Evolutionary conservation across 2,329 filamentous ascomycete species (phyloP).

Genomic region (Microdochium nivale): DNA sequence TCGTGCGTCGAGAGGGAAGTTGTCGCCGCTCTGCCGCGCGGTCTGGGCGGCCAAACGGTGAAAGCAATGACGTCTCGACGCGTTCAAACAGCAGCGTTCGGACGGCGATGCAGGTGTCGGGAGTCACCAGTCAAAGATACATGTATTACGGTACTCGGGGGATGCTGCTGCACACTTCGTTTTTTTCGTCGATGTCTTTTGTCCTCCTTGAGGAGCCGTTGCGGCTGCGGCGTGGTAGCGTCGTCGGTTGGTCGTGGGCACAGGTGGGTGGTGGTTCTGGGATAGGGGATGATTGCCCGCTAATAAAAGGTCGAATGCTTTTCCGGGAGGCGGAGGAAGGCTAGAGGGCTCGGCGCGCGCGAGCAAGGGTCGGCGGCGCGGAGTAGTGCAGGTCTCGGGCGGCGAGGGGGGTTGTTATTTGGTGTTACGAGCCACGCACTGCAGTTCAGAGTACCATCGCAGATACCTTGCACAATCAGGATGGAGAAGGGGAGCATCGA

Average conservation of each 20-base stretch:
- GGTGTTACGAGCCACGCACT: too few relatives aligned
- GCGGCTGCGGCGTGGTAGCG: background rate
- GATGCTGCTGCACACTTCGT: background rate
- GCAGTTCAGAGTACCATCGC: too few relatives aligned
- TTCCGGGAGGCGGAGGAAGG: background rate
- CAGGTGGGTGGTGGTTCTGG: background rate
- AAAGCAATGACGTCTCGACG: background rate
- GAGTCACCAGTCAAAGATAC: too few relatives aligned
- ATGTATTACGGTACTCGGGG: too few relatives aligned
- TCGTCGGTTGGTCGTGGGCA: background rate
- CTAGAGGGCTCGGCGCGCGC: background rate
- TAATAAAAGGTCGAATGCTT: background rate
- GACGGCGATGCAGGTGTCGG: too few relatives aligned
- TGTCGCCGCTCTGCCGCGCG: background rate
- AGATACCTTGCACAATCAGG: too few relatives aligned
- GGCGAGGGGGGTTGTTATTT: too few relatives aligned
- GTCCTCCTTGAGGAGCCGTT: background rate
- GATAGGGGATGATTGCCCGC: background rate
- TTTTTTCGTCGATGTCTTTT: background rate
- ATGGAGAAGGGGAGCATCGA: too few relatives aligned
- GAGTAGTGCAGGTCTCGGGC: constrained; percentile 2
- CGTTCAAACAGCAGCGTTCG: too few relatives aligned
- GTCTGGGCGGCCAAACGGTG: background rate
- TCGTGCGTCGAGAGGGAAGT: background rate
- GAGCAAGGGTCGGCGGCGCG: background rate